Base-by-base conservation (phyloP, 495 filamentous ascomycete species). In the Filosporella fistucella region DNA sequence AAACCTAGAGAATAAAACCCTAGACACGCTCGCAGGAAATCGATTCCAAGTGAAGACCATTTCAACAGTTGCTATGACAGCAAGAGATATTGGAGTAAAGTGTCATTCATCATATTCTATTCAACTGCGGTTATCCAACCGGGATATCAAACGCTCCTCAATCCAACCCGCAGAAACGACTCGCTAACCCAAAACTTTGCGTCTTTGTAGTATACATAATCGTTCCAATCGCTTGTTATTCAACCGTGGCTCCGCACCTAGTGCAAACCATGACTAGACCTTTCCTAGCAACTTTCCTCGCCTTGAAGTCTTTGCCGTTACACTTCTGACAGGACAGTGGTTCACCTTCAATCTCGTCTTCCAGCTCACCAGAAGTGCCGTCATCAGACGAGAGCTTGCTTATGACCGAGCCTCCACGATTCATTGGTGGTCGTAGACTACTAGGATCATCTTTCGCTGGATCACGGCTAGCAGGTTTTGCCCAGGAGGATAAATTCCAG, bases 191-290 rank as follows among this genome's bases (percentile, higher is more conserved):
- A n/a, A n/a, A n/a, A n/a, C n/a, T n/a, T n/a, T n/a, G n/a, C n/a
- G n/a, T n/a, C n/a, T n/a, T n/a, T n/a, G n/a, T n/a, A n/a, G n/a
- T n/a, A n/a, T n/a, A n/a, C n/a, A n/a, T n/a, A n/a, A n/a, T n/a
- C n/a, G n/a, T n/a, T n/a, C n/a, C n/a, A n/a, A n/a, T 38, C 17
- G n/a, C 23, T 38, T 38, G n/a, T 13, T 43, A 49, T 36, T 52
- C 52, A 2, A 49, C 47, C 9, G 40, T 50, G 3, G 34, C 33
- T 14, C 57, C 54, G 38, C 58, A 61, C 16, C 39, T 45, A 42
- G 52, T 61, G 45, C 58, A 61, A 6, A 53, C 58, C 35, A 61
- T 42, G 18, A 37, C 37, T 39, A 55, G 54, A 2, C 51, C 58
- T 29, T 49, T 59, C 5, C 55, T 47, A 29, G 37, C 40, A 6